Conservation (phyloP, 2,329 filamentous ascomycete species). For the Sclerotinia spermophila region DNA sequence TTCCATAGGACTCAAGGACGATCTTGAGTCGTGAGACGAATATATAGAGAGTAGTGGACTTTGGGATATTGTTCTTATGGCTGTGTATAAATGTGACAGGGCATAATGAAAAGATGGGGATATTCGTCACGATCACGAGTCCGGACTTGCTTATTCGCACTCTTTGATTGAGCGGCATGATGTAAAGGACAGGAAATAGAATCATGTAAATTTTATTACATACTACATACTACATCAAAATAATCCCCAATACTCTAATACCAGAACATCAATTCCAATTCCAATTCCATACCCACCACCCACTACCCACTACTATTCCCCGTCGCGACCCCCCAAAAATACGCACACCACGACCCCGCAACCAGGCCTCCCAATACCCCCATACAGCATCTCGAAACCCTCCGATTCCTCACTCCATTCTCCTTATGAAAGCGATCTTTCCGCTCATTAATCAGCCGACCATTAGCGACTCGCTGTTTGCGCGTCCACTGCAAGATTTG, state of each 20-base stretch:
- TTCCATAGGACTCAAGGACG: too few relatives aligned
- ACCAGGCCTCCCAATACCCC: not conserved
- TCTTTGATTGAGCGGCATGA: not conserved
- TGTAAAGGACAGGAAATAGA: not conserved
- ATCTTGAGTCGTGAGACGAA: too few relatives aligned
- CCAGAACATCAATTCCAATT: not conserved
- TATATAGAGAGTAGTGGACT: too few relatives aligned
- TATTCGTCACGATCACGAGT: too few relatives aligned
- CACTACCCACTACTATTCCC: not conserved
- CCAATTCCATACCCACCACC: not conserved
- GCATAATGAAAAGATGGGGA: too few relatives aligned
- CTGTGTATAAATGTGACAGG: too few relatives aligned
- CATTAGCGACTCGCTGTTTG: constrained; percentile 11
- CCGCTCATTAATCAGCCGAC: not conserved
- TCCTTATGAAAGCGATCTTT: constrained; percentile 3
- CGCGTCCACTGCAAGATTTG: constrained; percentile 4
- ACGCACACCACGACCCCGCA: constrained; percentile 4
- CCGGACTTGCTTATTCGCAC: not conserved
- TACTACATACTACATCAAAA: not conserved
- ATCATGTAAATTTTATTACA: not conserved
- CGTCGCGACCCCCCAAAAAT: constrained; percentile 13
- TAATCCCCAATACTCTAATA: not conserved
- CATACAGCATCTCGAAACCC: not conserved
- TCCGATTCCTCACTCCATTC: not conserved
- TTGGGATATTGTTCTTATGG: too few relatives aligned